Conservation (phyloP, 257 asterid species). For the Lycium barbarum region DNA sequence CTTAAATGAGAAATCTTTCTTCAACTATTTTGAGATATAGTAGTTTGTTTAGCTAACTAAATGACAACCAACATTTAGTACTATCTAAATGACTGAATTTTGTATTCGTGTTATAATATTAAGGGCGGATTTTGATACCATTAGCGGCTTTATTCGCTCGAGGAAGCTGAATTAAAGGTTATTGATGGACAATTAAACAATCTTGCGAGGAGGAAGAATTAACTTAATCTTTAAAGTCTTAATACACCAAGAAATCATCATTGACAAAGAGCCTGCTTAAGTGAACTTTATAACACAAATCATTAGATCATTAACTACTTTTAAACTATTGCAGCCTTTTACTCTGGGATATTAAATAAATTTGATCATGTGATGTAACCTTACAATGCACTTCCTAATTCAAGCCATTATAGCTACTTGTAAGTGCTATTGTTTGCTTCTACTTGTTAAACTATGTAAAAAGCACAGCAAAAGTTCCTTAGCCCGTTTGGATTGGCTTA, state of each 20-base stretch:
- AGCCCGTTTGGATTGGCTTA: no score
- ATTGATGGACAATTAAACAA: neutral
- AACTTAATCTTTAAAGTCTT: neutral
- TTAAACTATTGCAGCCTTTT: neutral
- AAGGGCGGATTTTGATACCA: neutral
- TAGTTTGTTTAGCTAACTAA: no score
- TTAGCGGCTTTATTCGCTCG: neutral
- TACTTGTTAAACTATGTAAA: no score
- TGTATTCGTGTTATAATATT: neutral
- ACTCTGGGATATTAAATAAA: neutral
- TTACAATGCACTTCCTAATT: neutral
- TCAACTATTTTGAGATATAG: no score
- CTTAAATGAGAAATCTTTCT: no score
- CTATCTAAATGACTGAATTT: neutral
- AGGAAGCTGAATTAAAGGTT: neutral
- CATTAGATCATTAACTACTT: neutral
- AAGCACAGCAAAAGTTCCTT: neutral
- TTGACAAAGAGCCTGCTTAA: neutral
- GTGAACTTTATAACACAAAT: neutral
- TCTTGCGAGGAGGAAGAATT: neutral
- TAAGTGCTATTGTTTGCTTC: no score
- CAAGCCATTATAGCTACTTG: neutral
- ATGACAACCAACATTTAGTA: no score
- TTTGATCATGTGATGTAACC: neutral
- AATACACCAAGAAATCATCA: neutral